Evolutionary conservation across 306 rosid species (phyloP).

Genomic region (Mimosa pudica): DNA sequence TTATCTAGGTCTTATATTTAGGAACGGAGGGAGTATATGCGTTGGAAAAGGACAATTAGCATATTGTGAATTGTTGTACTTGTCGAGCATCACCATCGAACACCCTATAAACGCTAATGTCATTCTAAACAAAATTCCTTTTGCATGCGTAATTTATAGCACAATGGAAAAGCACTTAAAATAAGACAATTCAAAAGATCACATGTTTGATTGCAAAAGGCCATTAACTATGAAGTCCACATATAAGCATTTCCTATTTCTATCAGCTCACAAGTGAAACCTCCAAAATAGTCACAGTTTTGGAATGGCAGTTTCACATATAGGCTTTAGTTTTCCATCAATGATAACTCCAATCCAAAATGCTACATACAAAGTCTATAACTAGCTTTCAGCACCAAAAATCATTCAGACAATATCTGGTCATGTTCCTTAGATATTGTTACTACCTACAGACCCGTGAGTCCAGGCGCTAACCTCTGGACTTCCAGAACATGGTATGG

Average conservation of each 20-base stretch:
- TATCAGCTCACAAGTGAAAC: neutral
- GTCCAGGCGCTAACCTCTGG: conserved; percentile 17
- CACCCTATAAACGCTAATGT: no score
- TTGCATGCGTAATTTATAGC: no score
- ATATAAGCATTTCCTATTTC: no score
- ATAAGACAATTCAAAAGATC: no score
- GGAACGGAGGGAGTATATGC: no score
- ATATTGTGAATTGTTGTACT: neutral
- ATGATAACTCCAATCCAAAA: neutral
- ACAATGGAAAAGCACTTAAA: no score
- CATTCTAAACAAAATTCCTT: no score
- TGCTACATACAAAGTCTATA: conserved; percentile 1
- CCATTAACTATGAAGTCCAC: neutral
- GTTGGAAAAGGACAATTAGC: no score
- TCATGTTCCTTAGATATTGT: neutral
- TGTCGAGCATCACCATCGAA: no score
- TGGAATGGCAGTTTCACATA: neutral
- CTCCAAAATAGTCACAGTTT: neutral
- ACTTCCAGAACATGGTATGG: conserved; percentile 5
- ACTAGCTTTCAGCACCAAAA: neutral
- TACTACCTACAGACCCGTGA: conserved; percentile 1
- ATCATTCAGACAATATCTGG: neutral
- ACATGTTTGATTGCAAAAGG: neutral
- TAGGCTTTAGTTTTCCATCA: neutral
- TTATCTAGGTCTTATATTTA: no score